A percentile compares a stretch with the other conserved stretches of the same genome.
Conservation (phyloP, 2,329 filamentous ascomycete genomes). For the Sarocladiaceae sp. region DNA sequence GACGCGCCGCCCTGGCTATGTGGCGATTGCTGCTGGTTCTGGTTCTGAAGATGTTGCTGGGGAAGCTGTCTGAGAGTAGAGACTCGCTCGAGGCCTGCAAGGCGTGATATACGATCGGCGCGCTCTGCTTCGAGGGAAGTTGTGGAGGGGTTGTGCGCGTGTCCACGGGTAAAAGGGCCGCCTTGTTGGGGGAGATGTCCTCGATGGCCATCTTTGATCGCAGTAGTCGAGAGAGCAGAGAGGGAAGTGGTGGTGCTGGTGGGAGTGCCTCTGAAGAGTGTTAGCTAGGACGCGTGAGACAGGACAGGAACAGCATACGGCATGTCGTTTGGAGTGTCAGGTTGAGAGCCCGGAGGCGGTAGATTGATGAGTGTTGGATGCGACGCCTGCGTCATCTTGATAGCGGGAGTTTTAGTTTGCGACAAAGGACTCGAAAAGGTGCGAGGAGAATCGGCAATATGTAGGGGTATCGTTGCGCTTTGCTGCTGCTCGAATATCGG, state of each 20-base stretch:
- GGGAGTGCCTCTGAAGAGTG: slow-evolving; percentile 66
- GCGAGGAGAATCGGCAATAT: no score
- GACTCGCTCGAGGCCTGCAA: slow-evolving; percentile 85
- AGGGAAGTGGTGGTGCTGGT: slow-evolving; percentile 90
- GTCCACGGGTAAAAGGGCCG: slow-evolving; percentile 44
- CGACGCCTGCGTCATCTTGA: slow-evolving; percentile 32
- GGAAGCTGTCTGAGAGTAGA: slow-evolving; percentile 61
- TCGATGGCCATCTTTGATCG: slow-evolving; percentile 93
- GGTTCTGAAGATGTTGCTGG: slow-evolving; percentile 21
- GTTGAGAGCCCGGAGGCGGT: slow-evolving; percentile 73
- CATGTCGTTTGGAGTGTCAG: slow-evolving; percentile 81
- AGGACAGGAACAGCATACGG: slow-evolving; percentile 55
- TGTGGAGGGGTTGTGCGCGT: slow-evolving; percentile 53
- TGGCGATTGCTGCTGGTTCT: slow-evolving; percentile 20
- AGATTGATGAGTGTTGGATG: slow-evolving; percentile 73
- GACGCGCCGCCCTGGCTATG: slow-evolving; percentile 25
- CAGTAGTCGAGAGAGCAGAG: slow-evolving; percentile 84
- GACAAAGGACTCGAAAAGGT: not conserved
- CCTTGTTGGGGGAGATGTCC: slow-evolving; percentile 61
- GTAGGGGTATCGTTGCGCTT: no score
- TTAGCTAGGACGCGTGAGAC: slow-evolving; percentile 12
- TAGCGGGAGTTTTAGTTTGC: not conserved
- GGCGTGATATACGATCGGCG: slow-evolving; percentile 88
- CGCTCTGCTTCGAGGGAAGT: slow-evolving; percentile 84
- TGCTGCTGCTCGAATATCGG: no score